A percentile compares a stretch with the other conserved stretches of the same genome.
These are phyloP conservation scores for Marchantia polymorpha DNA, from an alignment of 225 moss, liverwort and hornwort species.

Conservation along the genomic window DNA sequence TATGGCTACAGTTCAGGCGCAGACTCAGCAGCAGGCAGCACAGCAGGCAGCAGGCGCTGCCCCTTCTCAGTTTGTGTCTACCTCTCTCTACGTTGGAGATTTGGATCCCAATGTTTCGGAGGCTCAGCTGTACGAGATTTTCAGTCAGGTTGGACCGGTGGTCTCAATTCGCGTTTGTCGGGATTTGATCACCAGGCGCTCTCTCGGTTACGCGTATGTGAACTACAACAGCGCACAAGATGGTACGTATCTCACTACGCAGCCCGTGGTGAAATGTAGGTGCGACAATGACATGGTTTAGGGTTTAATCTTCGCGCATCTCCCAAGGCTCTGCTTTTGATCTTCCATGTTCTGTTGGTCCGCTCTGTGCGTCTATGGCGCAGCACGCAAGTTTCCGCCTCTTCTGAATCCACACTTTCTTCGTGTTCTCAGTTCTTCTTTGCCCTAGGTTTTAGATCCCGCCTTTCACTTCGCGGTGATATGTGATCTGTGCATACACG, in stretches of 20 bases:
- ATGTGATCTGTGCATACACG: no score
- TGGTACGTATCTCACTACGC: slow-evolving; percentile 46
- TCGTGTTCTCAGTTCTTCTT: no score
- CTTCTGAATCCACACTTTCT: no score
- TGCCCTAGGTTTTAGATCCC: no score
- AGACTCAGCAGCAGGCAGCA: slow-evolving; percentile 63
- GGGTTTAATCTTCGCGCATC: slow-evolving; percentile 21
- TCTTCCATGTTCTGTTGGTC: no score
- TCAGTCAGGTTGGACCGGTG: slow-evolving; percentile 92
- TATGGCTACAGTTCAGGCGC: slow-evolving; percentile 79
- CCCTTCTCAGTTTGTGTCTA: slow-evolving; percentile 87
- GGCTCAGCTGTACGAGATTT: slow-evolving; percentile 95
- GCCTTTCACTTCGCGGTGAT: no score
- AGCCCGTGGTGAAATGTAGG: background rate
- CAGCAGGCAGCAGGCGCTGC: slow-evolving; percentile 64
- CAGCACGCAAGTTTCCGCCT: no score
- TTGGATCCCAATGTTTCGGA: slow-evolving; percentile 89
- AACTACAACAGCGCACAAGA: slow-evolving; percentile 94
- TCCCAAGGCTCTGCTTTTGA: no score
- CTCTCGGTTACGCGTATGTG: slow-evolving; percentile 92
- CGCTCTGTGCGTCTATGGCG: no score
- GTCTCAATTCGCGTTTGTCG: slow-evolving; percentile 98
- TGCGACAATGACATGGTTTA: slow-evolving; percentile 3
- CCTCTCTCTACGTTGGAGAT: slow-evolving; percentile 91
- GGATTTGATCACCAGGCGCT: slow-evolving; percentile 89